Evolutionary conservation across 1,139 yeast genomes (phyloP).

Genomic region (Candida tropicalis): DNA sequence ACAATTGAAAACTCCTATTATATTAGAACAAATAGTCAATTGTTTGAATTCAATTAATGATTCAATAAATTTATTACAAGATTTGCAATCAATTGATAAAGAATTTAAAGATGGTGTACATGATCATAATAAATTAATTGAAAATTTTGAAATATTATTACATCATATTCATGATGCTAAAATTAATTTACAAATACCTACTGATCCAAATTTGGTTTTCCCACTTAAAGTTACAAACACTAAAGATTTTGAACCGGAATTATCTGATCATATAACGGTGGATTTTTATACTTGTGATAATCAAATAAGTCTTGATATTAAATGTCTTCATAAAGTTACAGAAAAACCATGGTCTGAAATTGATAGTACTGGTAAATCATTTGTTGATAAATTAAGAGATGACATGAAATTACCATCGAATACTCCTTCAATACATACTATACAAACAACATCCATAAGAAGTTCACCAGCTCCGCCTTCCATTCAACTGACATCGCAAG

Average conservation of each 20-base stretch:
- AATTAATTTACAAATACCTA: constrained; percentile 42
- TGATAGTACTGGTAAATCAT: constrained; percentile 37
- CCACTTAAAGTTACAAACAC: constrained; percentile 36
- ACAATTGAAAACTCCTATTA: constrained; percentile 30
- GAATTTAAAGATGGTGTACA: not conserved
- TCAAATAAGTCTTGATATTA: constrained; percentile 47
- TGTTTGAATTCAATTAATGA: constrained; percentile 36
- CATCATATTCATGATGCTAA: constrained; percentile 37
- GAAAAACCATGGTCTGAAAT: constrained; percentile 49
- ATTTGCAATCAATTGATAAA: constrained; percentile 17
- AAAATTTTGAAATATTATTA: constrained; percentile 29
- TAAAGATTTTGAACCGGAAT: constrained; percentile 34
- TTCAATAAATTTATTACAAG: constrained; percentile 30
- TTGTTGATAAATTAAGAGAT: constrained; percentile 44
- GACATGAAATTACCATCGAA: constrained; percentile 38
- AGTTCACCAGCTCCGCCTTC: not conserved
- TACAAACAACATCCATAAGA: not conserved
- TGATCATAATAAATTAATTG: constrained; percentile 24
- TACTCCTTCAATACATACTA: constrained; percentile 8
- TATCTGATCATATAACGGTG: constrained; percentile 34
- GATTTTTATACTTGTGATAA: constrained; percentile 49
- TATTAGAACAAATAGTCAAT: constrained; percentile 35
- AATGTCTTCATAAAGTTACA: constrained; percentile 37
- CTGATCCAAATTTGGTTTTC: constrained; percentile 44
- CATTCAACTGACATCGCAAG: no score